Evolutionary conservation across 1,284 basidiomycete genomes (phyloP), one percentile per base, ranked within the genome.

Genomic region (Rhodofomes roseus): DNA sequence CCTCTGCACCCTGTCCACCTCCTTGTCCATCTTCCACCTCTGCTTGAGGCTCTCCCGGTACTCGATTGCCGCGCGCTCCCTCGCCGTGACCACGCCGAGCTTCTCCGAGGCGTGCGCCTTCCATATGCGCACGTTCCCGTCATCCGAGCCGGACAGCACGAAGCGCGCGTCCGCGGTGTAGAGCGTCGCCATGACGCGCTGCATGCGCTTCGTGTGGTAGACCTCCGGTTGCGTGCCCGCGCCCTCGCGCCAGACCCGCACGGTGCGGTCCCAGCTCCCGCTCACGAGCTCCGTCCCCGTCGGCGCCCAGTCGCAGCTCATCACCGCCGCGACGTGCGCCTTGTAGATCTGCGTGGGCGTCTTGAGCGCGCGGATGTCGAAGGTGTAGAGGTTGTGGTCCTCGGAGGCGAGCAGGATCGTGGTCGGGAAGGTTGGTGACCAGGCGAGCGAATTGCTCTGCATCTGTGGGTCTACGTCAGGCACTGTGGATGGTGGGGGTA

Each of bases 141-240:
- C 97, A 72, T 99, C 97, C 0, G 95, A 97, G 7, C 95, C 97
- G 2, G 92, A 89, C 7, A 99, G 76, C 29, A 99, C 89, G 77
- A 96, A 99, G 40, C 95, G 88, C 20, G 96, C 89, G 63, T 99
- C 97, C 22, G 89, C 87, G 0, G 94, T 94, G 77, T 90, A 98
- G 66, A 85, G 79, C 40, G 87, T 89, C 46, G 87, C 86, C 9
- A 85, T 82, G 12, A 92, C 86, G 63, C 95, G 85, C 74, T 99
- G 96, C 97, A 99, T 99, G 44, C 97, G 92, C 77, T 98, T 98
- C 25, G 95, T 96, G 76, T 99, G 96, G 73, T 99, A 99, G 4
- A 96, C 89, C 72, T 98, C 96, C 22, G 93, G 87, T 2, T 84
- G 82, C 59, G 87, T 86, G 2, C 95, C 96, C 51, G 84, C 83